Evolutionary conservation across 2,329 filamentous ascomycete species (phyloP), one percentile per base, ranked within the genome.

Genomic region (Colletotrichum shisoi): DNA sequence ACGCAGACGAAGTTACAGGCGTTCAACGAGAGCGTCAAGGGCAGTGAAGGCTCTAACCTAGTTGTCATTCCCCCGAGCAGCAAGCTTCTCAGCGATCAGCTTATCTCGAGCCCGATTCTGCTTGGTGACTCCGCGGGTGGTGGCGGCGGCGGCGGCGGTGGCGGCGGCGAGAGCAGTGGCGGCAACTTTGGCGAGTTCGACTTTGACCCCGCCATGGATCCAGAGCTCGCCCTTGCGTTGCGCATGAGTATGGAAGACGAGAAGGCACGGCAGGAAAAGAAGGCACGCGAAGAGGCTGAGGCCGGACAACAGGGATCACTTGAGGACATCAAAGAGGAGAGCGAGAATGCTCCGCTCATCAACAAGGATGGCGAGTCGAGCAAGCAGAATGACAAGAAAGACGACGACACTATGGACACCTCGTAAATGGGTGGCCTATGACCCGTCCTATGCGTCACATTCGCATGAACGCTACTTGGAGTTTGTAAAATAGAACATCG

Each of bases 231-330:
- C 24, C 87, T 99, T 72, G 95, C 95, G 59, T 83, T 99, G 76
- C 89, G 95, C 70, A 97, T 99, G 93, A 96, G 92, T 79, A 93
- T 96, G 87, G 95, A 99, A 78, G 95, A 99, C 77, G 95, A 99
- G 80, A 96, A 96, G 82, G 94, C 94, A 69, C 85, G 95, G 74
- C 90, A 96, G 79, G 94, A 97, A 78, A 93, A 93, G 80, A 88
- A 91, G 75, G 92, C 90, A 73, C 88, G 89, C 73, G 88, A 92
- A 70, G 90, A 92, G 72, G 90, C 92, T 72, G 86, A 88, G 72
- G 85, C 87, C 49, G 86, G 91, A 61, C 87, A 88, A 72, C 94
- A 94, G 82, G 87, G 87, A 49, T 87, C 88, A 52, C 83, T 98
- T 71, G 93, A 93, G 74, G 88, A 88, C 53, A 93, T 98, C 76